Conservation (phyloP, 129 eudicot species). For the Cynara cardunculus region DNA sequence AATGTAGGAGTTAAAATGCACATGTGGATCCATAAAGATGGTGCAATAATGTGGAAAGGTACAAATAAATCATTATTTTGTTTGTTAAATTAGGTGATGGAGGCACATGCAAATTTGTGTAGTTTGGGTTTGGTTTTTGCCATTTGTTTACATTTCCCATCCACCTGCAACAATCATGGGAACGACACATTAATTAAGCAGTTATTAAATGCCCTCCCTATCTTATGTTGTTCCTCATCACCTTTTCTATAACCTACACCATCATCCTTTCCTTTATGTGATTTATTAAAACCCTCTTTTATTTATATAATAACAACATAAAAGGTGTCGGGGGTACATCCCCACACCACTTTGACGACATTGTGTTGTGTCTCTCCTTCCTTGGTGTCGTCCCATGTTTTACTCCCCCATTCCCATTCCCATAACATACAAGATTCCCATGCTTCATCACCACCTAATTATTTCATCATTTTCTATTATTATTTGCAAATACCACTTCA, state of each 20-base stretch:
- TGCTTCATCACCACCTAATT: not conserved
- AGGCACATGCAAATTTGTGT: slow-evolving; percentile 29
- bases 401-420: slow-evolving; percentile 10
- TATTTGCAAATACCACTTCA: too few relatives aligned
- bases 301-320: too few relatives aligned
- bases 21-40: slow-evolving; percentile 20
- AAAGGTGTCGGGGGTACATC: slow-evolving; percentile 28
- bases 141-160: slow-evolving; percentile 3
- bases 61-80: slow-evolving; percentile 21
- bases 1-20: not conserved
- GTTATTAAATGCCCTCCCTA: too few relatives aligned
- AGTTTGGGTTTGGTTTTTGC: slow-evolving; percentile 1
- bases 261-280: too few relatives aligned
- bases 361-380: not conserved
- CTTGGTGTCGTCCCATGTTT: slow-evolving; percentile 33
- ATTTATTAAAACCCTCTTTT: too few relatives aligned
- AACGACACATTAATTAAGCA: not conserved
- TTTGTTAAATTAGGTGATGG: not conserved
- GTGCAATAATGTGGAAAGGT: slow-evolving; percentile 13
- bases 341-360: slow-evolving; percentile 33
- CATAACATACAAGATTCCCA: not conserved
- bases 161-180: slow-evolving; percentile 17
- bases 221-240: too few relatives aligned
- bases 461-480: too few relatives aligned
- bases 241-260: too few relatives aligned